Conservation (phyloP, 495 filamentous ascomycete species). For the Annulohypoxylon moriforme region DNA sequence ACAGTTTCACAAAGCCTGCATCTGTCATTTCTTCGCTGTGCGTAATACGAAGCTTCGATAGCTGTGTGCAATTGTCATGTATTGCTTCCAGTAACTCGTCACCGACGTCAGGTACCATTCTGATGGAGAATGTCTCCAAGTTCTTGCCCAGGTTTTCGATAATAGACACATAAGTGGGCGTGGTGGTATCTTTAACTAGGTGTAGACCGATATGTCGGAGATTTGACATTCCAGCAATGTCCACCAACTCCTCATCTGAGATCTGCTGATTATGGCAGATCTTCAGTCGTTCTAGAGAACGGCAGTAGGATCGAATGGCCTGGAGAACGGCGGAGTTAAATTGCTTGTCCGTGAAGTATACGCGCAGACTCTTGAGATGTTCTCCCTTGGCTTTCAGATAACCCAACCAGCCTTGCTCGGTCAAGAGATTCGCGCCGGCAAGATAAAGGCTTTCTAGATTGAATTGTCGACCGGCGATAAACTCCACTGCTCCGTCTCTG, state of each 20-base stretch:
- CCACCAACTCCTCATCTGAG: conserved; percentile 56
- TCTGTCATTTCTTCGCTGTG: conserved; percentile 80
- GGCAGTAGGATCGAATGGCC: conserved; percentile 66
- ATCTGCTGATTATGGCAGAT: conserved; percentile 67
- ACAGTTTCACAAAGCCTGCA: conserved; percentile 73
- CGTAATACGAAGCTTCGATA: conserved; percentile 81
- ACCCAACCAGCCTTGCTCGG: conserved; percentile 74
- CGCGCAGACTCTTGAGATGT: conserved; percentile 72
- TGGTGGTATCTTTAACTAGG: conserved; percentile 65
- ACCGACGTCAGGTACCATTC: conserved; percentile 66
- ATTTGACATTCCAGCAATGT: conserved; percentile 65
- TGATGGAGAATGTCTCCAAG: conserved; percentile 78
- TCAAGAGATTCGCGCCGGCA: conserved; percentile 82
- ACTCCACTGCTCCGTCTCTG: conserved; percentile 83
- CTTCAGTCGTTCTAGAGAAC: conserved; percentile 77
- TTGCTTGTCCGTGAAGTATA: conserved; percentile 78
- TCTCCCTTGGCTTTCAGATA: conserved; percentile 71
- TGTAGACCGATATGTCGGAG: conserved; percentile 81
- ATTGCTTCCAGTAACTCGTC: conserved; percentile 72
- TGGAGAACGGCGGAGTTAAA: conserved; percentile 66
- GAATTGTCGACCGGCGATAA: conserved; percentile 75
- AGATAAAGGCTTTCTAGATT: conserved; percentile 71
- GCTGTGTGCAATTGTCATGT: conserved; percentile 71
- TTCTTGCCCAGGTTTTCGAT: conserved; percentile 67
- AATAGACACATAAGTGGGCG: conserved; percentile 67